These are phyloP conservation scores for Chlorella variabilis DNA, from an alignment of 163 green algal genomes.

Conservation along the genomic window DNA sequence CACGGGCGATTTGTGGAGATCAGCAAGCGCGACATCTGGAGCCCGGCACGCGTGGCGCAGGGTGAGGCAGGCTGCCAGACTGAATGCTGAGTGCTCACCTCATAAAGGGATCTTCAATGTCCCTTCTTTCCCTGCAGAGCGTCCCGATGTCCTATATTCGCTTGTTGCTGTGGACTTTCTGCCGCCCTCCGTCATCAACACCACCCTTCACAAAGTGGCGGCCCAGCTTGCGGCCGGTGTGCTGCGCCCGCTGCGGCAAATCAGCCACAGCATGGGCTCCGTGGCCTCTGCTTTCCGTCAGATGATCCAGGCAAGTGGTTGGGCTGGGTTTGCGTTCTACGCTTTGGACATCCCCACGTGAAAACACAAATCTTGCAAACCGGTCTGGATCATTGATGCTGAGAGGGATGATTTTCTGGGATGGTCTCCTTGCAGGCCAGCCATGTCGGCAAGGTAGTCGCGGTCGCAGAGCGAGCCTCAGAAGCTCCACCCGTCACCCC, in stretches of 20 bases:
- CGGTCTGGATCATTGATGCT: too few species aligned
- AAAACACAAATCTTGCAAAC: too few species aligned
- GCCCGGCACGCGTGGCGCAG: slow-evolving; percentile 37
- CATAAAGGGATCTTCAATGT: background rate
- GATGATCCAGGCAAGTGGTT: slow-evolving; percentile 69
- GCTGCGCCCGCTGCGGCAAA: slow-evolving; percentile 68
- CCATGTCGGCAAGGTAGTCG: slow-evolving; percentile 92
- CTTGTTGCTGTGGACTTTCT: slow-evolving; percentile 94
- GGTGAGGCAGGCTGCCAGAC: slow-evolving; percentile 9
- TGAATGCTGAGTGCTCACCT: background rate
- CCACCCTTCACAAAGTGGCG: slow-evolving; percentile 62
- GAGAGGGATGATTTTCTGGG: too few species aligned
- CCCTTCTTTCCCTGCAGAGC: slow-evolving; percentile 56
- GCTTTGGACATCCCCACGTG: too few species aligned
- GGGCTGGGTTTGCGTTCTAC: too few species aligned
- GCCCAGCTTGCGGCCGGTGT: slow-evolving; percentile 54
- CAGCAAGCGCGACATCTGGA: slow-evolving; percentile 94
- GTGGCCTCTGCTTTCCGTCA: slow-evolving; percentile 78
- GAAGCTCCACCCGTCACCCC: background rate
- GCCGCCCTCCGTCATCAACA: slow-evolving; percentile 59
- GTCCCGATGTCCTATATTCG: slow-evolving; percentile 79
- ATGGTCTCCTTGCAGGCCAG: slow-evolving; percentile 54
- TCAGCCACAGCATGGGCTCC: slow-evolving; percentile 60
- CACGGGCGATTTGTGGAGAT: slow-evolving; percentile 87
- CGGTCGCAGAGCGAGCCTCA: slow-evolving; percentile 1